phyloP scores from a whole-genome alignment of 2,329 filamentous ascomycete species.

The Aspergillus ruber region DNA sequence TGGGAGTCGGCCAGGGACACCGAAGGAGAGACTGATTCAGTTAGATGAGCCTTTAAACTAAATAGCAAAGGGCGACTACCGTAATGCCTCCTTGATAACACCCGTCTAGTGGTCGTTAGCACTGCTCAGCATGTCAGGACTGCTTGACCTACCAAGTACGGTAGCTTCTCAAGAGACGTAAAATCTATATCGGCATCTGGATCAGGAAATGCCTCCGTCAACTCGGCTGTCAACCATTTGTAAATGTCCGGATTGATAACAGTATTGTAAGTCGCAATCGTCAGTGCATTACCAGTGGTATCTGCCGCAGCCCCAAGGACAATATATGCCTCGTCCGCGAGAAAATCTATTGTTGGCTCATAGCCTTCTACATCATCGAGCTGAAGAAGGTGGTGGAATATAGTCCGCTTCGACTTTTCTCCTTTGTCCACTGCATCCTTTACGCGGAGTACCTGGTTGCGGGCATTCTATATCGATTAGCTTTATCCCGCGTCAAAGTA shows the following conservation, averaged over 20 bases:
- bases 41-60: background rate
- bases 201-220: constrained; percentile 25
- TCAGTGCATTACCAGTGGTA: constrained; percentile 31
- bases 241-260: constrained; percentile 22
- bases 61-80: constrained; percentile 12
- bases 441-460: constrained; percentile 10
- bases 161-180: constrained; percentile 27
- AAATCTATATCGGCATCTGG: constrained; percentile 18
- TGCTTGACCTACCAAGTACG: constrained; percentile 22
- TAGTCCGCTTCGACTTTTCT: constrained; percentile 13
- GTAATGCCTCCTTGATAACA: constrained; percentile 32
- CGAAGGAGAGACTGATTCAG: constrained; percentile 21
- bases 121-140: background rate
- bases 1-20: constrained; percentile 27
- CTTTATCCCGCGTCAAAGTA: too few species aligned
- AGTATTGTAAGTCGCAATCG: constrained; percentile 24
- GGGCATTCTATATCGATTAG: constrained; percentile 5
- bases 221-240: constrained; percentile 18
- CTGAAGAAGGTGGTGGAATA: constrained; percentile 15
- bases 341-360: constrained; percentile 14
- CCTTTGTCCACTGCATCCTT: constrained; percentile 12
- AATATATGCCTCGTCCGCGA: constrained; percentile 23
- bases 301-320: constrained; percentile 26
- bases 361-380: constrained; percentile 12
- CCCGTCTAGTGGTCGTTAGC: constrained; percentile 16